A percentile compares a stretch with the other conserved stretches of the same genome.
phyloP scores from a whole-genome alignment of 192 early-diverging fungal species.

The Phycomyces nitens region DNA sequence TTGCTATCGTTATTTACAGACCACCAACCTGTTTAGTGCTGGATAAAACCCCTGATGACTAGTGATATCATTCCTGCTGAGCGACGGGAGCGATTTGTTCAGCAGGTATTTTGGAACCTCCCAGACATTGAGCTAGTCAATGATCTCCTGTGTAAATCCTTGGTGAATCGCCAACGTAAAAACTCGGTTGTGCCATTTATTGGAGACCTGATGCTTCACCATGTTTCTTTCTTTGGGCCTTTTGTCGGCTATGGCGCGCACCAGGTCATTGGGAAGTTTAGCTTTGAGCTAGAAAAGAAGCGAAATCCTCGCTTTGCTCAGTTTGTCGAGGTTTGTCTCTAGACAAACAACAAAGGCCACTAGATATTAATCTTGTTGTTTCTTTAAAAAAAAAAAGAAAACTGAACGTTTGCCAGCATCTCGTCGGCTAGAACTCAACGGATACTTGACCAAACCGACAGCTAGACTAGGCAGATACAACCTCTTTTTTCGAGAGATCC shows the following conservation, averaged over 20 bases:
- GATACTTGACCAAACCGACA: slow-evolving; percentile 86
- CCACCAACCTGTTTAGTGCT: slow-evolving; percentile 46
- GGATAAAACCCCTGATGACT: slow-evolving; percentile 63
- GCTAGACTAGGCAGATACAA: slow-evolving; percentile 86
- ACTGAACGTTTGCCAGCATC: slow-evolving; percentile 74
- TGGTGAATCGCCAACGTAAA: slow-evolving; percentile 62
- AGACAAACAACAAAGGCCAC: no score
- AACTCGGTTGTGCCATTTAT: slow-evolving; percentile 69
- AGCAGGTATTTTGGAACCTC: slow-evolving; percentile 78
- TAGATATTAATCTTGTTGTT: no score
- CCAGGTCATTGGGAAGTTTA: slow-evolving; percentile 78
- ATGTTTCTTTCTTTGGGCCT: slow-evolving; percentile 68
- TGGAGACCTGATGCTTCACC: slow-evolving; percentile 79
- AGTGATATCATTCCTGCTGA: slow-evolving; percentile 64
- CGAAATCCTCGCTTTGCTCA: slow-evolving; percentile 62
- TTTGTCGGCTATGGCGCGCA: slow-evolving; percentile 86
- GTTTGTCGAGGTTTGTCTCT: slow-evolving; percentile 75
- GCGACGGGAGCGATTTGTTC: slow-evolving; percentile 69
- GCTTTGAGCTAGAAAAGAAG: slow-evolving; percentile 77
- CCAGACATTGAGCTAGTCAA: slow-evolving; percentile 62
- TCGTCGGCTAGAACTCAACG: slow-evolving; percentile 78
- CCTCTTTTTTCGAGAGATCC: slow-evolving; percentile 74
- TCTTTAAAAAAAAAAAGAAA: slow-evolving; percentile 35
- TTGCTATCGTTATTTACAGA: not conserved
- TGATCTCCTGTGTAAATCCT: slow-evolving; percentile 51